Base-by-base conservation (phyloP, 768 basidiomycete genomes). In the Galerina marginata region DNA sequence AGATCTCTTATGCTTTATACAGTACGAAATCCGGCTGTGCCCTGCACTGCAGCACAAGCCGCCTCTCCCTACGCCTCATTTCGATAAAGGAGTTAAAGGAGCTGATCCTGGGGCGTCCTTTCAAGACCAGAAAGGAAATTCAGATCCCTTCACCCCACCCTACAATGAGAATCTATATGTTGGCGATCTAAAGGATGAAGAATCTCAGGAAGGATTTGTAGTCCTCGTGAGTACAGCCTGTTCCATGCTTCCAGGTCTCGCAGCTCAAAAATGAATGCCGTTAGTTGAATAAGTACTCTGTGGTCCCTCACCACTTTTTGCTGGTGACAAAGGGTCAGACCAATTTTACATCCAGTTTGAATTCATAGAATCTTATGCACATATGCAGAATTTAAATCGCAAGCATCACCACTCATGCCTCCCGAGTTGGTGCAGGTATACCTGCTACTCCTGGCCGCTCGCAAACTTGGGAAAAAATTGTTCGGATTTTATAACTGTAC, bases 401-500 rank as follows among this genome's bases (percentile, higher is more conserved):
- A 98, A 74, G 80, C 88, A 1, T 86, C 91, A 0, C 95, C 95
- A 5, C 81, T 95, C 20, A 75, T 85, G 60, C 95, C 95, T 0
- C 71, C 83, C 14, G 93, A 97, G 69, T 83, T 97, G 10, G 85
- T 90, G 3, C 86, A 90, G 58, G 80, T 87, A 4, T 95, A 95
- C 74, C 71, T 79, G n/a, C 77, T 96, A 29, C 78, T 98, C 2
- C 72, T 82, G 1, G 89, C 92, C 3, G 93, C 88, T 45, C 80
- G 81, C 43, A 83, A 85, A 66, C 79, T 78, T 0, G 85, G 86
- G 12, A 82, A 79, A 60, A 80, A 76, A 37, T 79, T 89, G 57
- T 85, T 97, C 57, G 92, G 91, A 1, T 97, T 97, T 75, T 97
- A 95, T 74, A 98, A 98, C 64, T 96, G 95, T 87, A 72, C 69